phyloP scores from a whole-genome alignment of 306 rosid genomes.

The Styphnolobium japonicum region DNA sequence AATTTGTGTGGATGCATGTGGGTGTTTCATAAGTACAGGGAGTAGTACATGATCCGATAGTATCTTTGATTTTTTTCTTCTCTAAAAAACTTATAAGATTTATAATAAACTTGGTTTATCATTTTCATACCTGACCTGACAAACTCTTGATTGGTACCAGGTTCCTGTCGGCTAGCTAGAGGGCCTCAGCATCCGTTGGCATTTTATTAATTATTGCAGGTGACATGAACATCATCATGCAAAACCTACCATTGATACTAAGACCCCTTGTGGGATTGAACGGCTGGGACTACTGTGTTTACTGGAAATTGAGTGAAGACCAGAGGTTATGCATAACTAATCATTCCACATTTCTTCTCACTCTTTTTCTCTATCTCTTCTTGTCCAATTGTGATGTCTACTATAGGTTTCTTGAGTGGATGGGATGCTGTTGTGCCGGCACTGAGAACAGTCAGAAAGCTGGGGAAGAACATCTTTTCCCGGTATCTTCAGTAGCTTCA shows the following conservation, averaged over 20 bases:
- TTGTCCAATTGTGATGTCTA: conserved; percentile 16
- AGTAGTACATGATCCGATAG: background rate
- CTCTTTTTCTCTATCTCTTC: background rate
- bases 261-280: conserved; percentile 73
- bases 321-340: conserved; percentile 53
- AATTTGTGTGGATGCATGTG: conserved; percentile 18
- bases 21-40: conserved; percentile 5
- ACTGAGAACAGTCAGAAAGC: conserved; percentile 46
- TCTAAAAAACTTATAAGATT: background rate
- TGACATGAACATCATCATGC: conserved; percentile 53
- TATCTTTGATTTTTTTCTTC: background rate
- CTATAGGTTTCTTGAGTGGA: conserved; percentile 71
- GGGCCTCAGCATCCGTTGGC: conserved; percentile 13
- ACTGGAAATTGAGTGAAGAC: conserved; percentile 78
- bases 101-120: too few relatives aligned
- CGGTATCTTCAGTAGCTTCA: conserved; percentile 51
- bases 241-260: conserved; percentile 59
- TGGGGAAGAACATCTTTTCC: conserved; percentile 62
- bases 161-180: conserved; percentile 21
- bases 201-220: conserved; percentile 40
- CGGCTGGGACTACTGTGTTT: conserved; percentile 86
- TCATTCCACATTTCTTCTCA: background rate
- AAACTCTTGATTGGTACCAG: conserved; percentile 16
- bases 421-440: conserved; percentile 88
- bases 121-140: conserved; percentile 34